A percentile compares a stretch with the other conserved stretches of the same genome.
phyloP scores from a whole-genome alignment of 768 basidiomycete species.

The Suillus variegatus region DNA sequence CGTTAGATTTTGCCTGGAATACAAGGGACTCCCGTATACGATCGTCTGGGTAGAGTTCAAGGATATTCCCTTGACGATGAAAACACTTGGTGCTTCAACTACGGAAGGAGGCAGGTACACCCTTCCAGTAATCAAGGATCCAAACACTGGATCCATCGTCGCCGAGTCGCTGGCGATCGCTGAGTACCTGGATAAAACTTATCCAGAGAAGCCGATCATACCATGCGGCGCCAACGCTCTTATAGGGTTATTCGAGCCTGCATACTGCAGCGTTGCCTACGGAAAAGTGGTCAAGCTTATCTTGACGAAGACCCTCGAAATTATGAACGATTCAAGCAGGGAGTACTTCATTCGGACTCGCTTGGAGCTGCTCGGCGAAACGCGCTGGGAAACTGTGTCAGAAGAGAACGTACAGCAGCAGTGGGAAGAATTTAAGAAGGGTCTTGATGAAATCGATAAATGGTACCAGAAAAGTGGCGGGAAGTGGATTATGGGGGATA shows the following conservation, averaged over 20 bases:
- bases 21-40: slow-evolving; percentile 40
- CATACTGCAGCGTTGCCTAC: slow-evolving; percentile 1
- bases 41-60: slow-evolving; percentile 54
- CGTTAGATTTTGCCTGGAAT: slow-evolving; percentile 31
- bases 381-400: background rate
- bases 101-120: slow-evolving; percentile 8
- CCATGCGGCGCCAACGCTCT: background rate
- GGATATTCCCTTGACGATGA: slow-evolving; percentile 41
- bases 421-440: slow-evolving; percentile 6
- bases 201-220: slow-evolving; percentile 11
- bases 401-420: background rate
- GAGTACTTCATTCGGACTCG: slow-evolving; percentile 8
- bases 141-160: slow-evolving; percentile 10
- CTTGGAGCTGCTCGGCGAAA: background rate
- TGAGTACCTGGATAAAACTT: slow-evolving; percentile 12
- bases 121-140: slow-evolving; percentile 12
- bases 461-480: slow-evolving; percentile 9
- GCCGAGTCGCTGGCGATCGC: slow-evolving; percentile 12
- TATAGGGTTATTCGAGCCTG: slow-evolving; percentile 5
- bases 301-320: slow-evolving; percentile 2
- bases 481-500: slow-evolving; percentile 10
- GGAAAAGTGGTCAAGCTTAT: background rate
- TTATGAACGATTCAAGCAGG: slow-evolving; percentile 3
- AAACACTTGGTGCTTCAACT: slow-evolving; percentile 31
- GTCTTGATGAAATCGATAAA: slow-evolving; percentile 6